Evolutionary conservation across 1,139 yeast species (phyloP), one percentile per base, ranked within the genome.

Genomic region (Hemisphaericaspora subhashii): DNA sequence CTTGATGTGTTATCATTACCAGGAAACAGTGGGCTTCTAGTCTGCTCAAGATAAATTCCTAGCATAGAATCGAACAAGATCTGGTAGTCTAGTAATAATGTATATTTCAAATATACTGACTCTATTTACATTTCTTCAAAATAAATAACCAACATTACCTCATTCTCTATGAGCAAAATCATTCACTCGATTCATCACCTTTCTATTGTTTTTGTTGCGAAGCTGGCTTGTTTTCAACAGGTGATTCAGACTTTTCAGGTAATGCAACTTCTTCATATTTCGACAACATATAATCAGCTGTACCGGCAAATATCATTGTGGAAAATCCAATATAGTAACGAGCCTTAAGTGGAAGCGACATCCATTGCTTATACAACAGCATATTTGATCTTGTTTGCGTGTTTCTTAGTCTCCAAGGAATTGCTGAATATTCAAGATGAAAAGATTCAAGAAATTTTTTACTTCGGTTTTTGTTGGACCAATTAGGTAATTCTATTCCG

Each of bases 261-360:
- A 45, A 43, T 3, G 50, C 54, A 41, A 73, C 77, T 22, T 74
- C 76, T 42, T 74, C 74, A 38, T 77, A 62, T 39, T 62, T 59
- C n/a, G 69, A 57, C 35, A 78, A 62, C 20, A 74, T 62, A 47
- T 71, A 70, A 47, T 79, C 81, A 3, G 81, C 82, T 3, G 64
- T 53, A 37, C 72, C 61, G 0, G 84, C 84, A 41, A 74, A 66
- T 1, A 62, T 63, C 52, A 78, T 66, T 2, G 83, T 79, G 12
- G 83, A 74, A 1, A 66, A 66, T 3, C 79, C 82, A 27, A 79
- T 64, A 55, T 76, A 79, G 43, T 77, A 63, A 30, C 83, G 62
- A 7, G 73, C 78, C 46, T 65, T 70, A 24, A 62, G 61, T 1
- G 84, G 83, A 34, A 79, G 63, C 22, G 66, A 64, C 52, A 60